Evolutionary conservation across 1,284 basidiomycete species (phyloP), one percentile per base, ranked within the genome.

Genomic region (Cutaneotrichosporon curvatum): DNA sequence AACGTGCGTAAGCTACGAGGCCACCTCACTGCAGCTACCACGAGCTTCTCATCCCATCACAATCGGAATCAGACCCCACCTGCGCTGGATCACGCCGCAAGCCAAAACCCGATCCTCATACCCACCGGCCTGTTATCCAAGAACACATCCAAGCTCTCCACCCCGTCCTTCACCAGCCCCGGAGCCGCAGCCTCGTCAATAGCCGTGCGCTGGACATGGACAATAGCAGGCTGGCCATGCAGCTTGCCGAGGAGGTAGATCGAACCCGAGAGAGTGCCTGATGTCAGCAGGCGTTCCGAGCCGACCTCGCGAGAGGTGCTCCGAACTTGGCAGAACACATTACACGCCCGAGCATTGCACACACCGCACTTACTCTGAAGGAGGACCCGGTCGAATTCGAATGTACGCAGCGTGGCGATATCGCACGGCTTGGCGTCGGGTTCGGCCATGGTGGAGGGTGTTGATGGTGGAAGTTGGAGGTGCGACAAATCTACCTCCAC

Each of bases 171-270:
- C 6, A 67, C 48, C 6, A 66, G 25, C 15, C 33, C 53, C 0
- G 54, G 40, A 1, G 57, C 61, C 8, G 53, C 47, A 45, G 72
- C 43, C 1, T 70, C 51, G 2, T 75, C 66, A 30, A 84, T 71
- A 0, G 77, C 71, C 0, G 78, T 79, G 57, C 79, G 79, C 57
- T 82, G 79, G 28, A 84, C 63, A 31, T 80, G 78, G 14, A 85
- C 56, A 44, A 85, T 81, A 0, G 81, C 77, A 2, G 71, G 71
- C 12, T 64, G 49, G 15, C 57, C 47, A 4, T 59, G 61, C 2
- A 76, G 64, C 2, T 57, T 74, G 12, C 77, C 76, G 0, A 77
- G 72, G 14, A 78, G 63, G 52, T 67, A 76, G 37, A 77, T 64
- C 2, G 74, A 74, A 15, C 78, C 73, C 4, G 74, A 71, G 10